Conservation (phyloP, 2,329 filamentous ascomycete genomes). For the Aspergillus sp. region DNA sequence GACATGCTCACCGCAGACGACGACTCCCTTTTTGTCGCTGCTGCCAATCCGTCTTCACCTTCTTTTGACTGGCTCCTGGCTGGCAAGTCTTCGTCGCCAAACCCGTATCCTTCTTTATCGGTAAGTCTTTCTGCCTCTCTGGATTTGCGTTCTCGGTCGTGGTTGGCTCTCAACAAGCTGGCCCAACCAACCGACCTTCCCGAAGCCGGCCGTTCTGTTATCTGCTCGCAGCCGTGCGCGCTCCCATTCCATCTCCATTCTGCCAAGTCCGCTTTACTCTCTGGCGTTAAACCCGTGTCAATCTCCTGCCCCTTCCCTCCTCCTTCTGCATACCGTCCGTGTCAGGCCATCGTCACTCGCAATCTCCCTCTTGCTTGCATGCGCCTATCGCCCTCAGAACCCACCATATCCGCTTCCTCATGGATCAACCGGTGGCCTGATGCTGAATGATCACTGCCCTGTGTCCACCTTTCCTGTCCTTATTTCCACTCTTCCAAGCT, state of each 20-base stretch:
- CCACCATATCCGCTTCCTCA: too few species aligned
- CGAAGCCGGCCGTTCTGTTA: background rate
- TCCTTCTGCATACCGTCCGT: too few species aligned
- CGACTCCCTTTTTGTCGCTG: background rate
- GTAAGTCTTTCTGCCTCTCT: background rate
- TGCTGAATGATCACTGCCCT: background rate
- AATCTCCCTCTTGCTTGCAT: background rate
- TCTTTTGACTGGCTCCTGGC: background rate
- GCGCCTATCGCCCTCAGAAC: too few species aligned
- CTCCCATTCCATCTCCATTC: background rate
- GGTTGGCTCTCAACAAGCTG: background rate
- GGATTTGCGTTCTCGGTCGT: background rate
- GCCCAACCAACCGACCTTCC: background rate
- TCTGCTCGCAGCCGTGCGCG: background rate
- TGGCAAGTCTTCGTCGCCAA: background rate
- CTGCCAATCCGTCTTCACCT: background rate
- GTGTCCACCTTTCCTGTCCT: too few species aligned
- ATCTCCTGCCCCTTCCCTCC: background rate
- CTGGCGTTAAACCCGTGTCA: background rate
- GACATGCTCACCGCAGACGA: background rate
- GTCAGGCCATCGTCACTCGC: too few species aligned
- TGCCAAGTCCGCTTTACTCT: background rate
- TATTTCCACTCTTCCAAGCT: background rate
- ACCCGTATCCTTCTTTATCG: background rate
- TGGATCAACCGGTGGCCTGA: background rate